Conservation (phyloP, 768 basidiomycete species). For the Crassisporium funariophilum region DNA sequence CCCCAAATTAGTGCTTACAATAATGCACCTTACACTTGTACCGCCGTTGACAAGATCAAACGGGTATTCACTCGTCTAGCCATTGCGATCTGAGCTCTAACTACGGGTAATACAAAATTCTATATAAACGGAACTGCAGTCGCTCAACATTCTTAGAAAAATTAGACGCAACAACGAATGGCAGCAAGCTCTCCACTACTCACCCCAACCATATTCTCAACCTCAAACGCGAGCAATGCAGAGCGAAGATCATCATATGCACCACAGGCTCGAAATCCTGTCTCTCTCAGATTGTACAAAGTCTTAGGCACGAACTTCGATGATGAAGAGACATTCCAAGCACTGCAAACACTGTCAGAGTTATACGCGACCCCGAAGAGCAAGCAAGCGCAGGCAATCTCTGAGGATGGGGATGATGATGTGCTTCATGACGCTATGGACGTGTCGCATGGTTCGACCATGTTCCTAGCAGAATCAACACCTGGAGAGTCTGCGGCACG, state of each 20-base stretch:
- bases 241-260: slow-evolving; percentile 24
- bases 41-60: too few species aligned
- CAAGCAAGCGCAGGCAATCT: slow-evolving; percentile 29
- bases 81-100: too few species aligned
- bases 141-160: neutral
- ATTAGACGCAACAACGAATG: slow-evolving; percentile 3
- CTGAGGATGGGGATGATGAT: slow-evolving; percentile 31
- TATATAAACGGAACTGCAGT: too few species aligned
- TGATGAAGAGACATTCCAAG: slow-evolving; percentile 76
- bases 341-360: slow-evolving; percentile 79
- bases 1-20: too few species aligned
- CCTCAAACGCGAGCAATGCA: slow-evolving; percentile 12
- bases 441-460: slow-evolving; percentile 10
- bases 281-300: slow-evolving; percentile 89
- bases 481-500: slow-evolving; percentile 68
- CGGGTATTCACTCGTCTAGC: too few species aligned
- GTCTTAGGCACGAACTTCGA: slow-evolving; percentile 81
- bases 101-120: too few species aligned
- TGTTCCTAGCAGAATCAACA: slow-evolving; percentile 32
- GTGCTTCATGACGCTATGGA: slow-evolving; percentile 36
- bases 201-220: slow-evolving; percentile 12
- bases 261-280: slow-evolving; percentile 59
- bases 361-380: slow-evolving; percentile 56
- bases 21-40: too few species aligned
- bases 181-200: slow-evolving; percentile 10